Evolutionary conservation across 495 filamentous ascomycete species (phyloP), one percentile per base, ranked within the genome.

Genomic region (Talaromyces ruber): DNA sequence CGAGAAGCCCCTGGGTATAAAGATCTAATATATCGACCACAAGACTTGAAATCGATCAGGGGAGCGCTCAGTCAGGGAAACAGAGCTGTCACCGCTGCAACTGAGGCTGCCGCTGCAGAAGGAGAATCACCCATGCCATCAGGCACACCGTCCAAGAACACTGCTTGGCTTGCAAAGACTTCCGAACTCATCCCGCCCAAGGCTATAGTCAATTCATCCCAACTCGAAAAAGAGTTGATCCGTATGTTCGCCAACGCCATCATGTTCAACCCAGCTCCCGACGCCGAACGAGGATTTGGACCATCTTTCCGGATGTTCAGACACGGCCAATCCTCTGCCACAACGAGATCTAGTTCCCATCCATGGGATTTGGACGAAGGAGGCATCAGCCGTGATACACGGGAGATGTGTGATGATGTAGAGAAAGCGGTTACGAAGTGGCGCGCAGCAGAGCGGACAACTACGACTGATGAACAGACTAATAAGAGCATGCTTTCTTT

Each of bases 221-320:
- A 98, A 70, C 79, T 98, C 14, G 94, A 98, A 69, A 92, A 93
- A 65, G 93, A 97, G 70, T 73, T 98, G n/a, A 91, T 94, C 64
- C 89, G 93, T 66, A 96, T 98, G 88, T 97, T 97, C 68, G 88
- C 90, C 57, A 98, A 98, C 68, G 93, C 93, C 14, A 86, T 97
- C 68, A 97, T 98, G 94, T 98, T 92, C 81, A 98, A 98, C 65
- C 84, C 88, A 0, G 84, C 90, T 62, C 82, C 87, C 0, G 72
- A 79, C 29, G 47, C 58, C 3, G 74, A 82, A 43, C 86, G 88
- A 39, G 88, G 88, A 0, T 84, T 90, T 39, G 87, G 88, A 0
- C 83, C 80, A 3, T 76, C 77, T 3, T 88, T 89, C 65, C 72
- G 82, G 6, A 75, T 79, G 74, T 68, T 64, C 47, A 68, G 64